Evolutionary conservation across 192 early-diverging fungal genomes (phyloP).

Genomic region (Fimicolochytrium jonesii): DNA sequence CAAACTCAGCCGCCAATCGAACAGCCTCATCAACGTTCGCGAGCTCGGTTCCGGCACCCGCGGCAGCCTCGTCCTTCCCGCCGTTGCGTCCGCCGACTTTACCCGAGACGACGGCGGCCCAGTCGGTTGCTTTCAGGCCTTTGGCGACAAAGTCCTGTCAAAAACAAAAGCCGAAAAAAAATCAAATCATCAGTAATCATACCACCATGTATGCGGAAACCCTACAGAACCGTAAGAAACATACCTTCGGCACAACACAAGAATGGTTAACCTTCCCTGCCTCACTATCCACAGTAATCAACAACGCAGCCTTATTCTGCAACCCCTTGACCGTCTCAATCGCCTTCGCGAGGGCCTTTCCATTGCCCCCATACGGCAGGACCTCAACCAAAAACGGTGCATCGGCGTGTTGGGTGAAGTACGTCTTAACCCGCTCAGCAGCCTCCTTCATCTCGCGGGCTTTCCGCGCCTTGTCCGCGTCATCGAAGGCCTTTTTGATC

Average conservation of each 20-base stretch:
- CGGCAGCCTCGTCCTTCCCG: constrained; percentile 91
- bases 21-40: constrained; percentile 70
- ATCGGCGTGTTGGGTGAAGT: constrained; percentile 65
- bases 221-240: background rate
- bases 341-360: constrained; percentile 78
- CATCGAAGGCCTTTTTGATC: constrained; percentile 80
- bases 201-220: background rate
- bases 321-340: constrained; percentile 74
- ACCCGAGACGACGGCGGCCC: constrained; percentile 80
- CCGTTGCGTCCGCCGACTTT: constrained; percentile 89
- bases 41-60: constrained; percentile 75
- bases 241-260: constrained; percentile 74
- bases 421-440: constrained; percentile 68
- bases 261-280: constrained; percentile 71
- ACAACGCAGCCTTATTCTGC: constrained; percentile 80
- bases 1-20: constrained; percentile 69
- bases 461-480: constrained; percentile 86
- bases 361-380: constrained; percentile 71
- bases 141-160: constrained; percentile 52
- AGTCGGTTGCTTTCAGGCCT: constrained; percentile 86
- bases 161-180: no score
- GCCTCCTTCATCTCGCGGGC: constrained; percentile 78
- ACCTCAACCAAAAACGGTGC: constrained; percentile 51
- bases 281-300: constrained; percentile 71
- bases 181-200: no score